These are phyloP conservation scores for Juncus effusus DNA, from an alignment of 176 grass and related monocot species.

Conservation along the genomic window DNA sequence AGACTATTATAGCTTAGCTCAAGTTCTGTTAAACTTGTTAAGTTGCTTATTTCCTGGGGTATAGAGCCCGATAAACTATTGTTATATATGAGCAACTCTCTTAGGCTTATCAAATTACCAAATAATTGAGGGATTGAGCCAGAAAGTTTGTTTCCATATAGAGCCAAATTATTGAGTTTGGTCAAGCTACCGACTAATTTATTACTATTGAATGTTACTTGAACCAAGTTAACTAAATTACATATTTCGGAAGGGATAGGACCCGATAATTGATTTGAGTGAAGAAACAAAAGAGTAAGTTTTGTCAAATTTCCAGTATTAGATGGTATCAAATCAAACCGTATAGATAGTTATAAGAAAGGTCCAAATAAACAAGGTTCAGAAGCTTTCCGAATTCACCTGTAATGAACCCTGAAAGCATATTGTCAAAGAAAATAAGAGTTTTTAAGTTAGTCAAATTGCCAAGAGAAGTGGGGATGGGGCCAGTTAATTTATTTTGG, in stretches of 20 bases:
- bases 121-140: slow-evolving; percentile 1
- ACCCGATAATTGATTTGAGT: not conserved
- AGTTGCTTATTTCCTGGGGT: slow-evolving; percentile 15
- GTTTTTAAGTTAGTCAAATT: slow-evolving; percentile 19
- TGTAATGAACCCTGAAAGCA: slow-evolving; percentile 22
- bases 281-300: not conserved
- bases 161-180: not conserved
- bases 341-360: no score
- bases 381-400: slow-evolving; percentile 17
- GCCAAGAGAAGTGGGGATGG: slow-evolving; percentile 30
- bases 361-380: no score
- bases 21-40: slow-evolving; percentile 11
- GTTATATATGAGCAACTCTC: not conserved
- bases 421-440: slow-evolving; percentile 19
- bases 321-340: no score
- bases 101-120: not conserved
- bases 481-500: slow-evolving; percentile 17
- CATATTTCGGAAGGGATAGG: not conserved
- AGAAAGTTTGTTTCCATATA: not conserved
- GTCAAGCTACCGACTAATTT: slow-evolving; percentile 29
- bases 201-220: not conserved
- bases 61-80: not conserved
- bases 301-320: no score
- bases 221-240: no score
- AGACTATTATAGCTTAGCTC: slow-evolving; percentile 17